Base-by-base conservation (phyloP, 2,329 filamentous ascomycete species). In the Leptodontidium sp. region DNA sequence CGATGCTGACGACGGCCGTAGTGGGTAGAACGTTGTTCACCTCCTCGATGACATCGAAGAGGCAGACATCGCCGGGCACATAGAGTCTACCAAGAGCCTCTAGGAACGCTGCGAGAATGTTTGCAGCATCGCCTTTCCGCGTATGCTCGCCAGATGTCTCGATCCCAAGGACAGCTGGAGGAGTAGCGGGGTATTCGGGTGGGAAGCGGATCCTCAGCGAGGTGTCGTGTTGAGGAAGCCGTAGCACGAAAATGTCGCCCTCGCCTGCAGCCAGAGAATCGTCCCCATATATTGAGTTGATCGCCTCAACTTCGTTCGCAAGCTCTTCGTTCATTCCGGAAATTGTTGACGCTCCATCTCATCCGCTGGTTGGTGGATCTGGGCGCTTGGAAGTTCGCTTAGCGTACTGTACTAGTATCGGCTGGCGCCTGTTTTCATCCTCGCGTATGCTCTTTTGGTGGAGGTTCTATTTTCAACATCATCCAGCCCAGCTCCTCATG, bases 41-140 rank as follows among this genome's bases (percentile, higher is more conserved):
- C 76, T 92, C 91, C 76, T 97, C 94, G 47, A 98, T 86, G n/a
- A 97, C 86, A 78, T 98, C 95, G 76, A 94, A 99, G 2, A 99
- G 82, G 76, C 94, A 98, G 26, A 97, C 93, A 64, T 88, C 86
- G 0, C 93, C 94, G 0, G 89, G 86, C 64, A 86, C 84, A 79
- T 90, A 97, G 4, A 92, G 86, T n/a, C 84, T 82, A 0, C 83
- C 84, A 40, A 98, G 81, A 0, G 91, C 89, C 45, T 89, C 84
- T 38, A 89, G 84, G 67, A 96, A 90, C 2, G 92, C 80, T 2
- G 87, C 86, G n/a, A 94, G 84, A 61, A 93, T 87, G 63, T 88
- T 84, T 62, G 87, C 89, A 1, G 93, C 93, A 70, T 92, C 89
- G 47, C 94, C 93, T 75, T 88, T 88, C 61, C 85, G 86, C 24